Percentiles rank a stretch among this genome's conserved stretches.
Conservation (phyloP, 2,329 filamentous ascomycete species). For the Plectosphaerella cucumerina region DNA sequence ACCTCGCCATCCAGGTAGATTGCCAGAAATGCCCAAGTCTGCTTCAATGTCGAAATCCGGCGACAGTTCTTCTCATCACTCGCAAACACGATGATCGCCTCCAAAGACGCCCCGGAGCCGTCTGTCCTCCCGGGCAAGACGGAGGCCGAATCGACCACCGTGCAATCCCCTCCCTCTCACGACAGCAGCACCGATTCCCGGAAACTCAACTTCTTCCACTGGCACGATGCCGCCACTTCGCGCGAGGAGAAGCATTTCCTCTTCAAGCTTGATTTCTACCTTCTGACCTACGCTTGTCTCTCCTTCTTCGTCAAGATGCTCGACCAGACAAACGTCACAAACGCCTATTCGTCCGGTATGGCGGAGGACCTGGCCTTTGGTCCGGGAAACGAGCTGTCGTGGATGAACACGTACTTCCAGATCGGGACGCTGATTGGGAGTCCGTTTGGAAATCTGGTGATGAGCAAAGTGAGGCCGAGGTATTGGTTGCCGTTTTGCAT, state of each 20-base stretch:
- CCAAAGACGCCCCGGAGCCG: no score
- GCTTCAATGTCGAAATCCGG: no score
- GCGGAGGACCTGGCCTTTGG: conserved; percentile 39
- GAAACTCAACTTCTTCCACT: conserved; percentile 20
- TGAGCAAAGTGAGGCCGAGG: conserved; percentile 37
- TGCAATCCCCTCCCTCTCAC: no score
- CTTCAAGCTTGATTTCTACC: conserved; percentile 45
- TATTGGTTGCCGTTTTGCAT: conserved; percentile 35
- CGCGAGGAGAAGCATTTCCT: conserved; percentile 39
- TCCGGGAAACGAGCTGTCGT: conserved; percentile 34
- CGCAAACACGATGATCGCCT: no score
- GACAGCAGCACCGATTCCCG: no score
- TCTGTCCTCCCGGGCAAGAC: no score
- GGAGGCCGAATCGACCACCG: not conserved
- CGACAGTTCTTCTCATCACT: no score
- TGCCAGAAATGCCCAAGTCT: no score
- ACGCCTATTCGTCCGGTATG: conserved; percentile 46
- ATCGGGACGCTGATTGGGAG: conserved; percentile 42
- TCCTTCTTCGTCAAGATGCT: conserved; percentile 43
- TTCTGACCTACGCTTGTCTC: conserved; percentile 35
- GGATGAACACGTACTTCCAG: conserved; percentile 41
- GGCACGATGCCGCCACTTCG: conserved; percentile 36
- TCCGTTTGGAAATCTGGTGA: conserved; percentile 36
- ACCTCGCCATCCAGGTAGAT: no score
- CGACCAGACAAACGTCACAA: conserved; percentile 40